These are phyloP conservation scores for Xylariaceae sp. DNA, from an alignment of 2,329 filamentous ascomycete genomes.

Conservation along the genomic window DNA sequence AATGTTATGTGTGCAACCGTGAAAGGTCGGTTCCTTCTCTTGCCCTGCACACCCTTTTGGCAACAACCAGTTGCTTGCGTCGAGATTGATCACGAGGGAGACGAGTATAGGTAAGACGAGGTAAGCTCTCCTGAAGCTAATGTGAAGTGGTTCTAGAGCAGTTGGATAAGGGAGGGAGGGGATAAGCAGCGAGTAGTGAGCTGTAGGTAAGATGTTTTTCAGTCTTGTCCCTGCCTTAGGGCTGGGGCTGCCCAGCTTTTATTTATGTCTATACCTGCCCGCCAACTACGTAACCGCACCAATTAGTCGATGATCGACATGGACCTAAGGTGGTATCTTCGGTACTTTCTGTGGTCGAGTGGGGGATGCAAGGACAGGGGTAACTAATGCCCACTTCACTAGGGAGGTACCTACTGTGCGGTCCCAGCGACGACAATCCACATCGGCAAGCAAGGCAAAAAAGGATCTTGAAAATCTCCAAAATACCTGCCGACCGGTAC, in stretches of 20 bases:
- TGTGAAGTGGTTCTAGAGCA: background rate
- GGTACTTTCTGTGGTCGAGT: background rate
- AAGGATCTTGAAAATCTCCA: background rate
- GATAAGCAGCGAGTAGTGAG: background rate
- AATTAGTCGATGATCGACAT: background rate
- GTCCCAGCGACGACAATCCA: background rate
- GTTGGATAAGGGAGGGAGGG: background rate
- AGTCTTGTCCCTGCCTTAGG: background rate
- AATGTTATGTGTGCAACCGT: background rate
- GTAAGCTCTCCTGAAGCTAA: too few relatives aligned
- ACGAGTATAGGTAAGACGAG: background rate
- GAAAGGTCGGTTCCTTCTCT: background rate
- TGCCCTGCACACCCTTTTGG: conserved; percentile 22
- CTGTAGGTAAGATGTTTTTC: background rate
- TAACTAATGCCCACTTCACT: background rate
- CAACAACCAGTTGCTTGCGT: conserved; percentile 8
- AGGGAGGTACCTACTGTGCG: too few relatives aligned
- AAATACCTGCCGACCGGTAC: background rate
- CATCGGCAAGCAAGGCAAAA: background rate
- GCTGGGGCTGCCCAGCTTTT: conserved; percentile 13
- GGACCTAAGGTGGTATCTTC: background rate
- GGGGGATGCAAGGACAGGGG: background rate
- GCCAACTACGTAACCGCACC: background rate
- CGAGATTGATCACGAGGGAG: background rate
- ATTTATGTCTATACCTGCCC: background rate